Conservation (phyloP, 352 stramenopile species). For the Phytophthora sp. region DNA sequence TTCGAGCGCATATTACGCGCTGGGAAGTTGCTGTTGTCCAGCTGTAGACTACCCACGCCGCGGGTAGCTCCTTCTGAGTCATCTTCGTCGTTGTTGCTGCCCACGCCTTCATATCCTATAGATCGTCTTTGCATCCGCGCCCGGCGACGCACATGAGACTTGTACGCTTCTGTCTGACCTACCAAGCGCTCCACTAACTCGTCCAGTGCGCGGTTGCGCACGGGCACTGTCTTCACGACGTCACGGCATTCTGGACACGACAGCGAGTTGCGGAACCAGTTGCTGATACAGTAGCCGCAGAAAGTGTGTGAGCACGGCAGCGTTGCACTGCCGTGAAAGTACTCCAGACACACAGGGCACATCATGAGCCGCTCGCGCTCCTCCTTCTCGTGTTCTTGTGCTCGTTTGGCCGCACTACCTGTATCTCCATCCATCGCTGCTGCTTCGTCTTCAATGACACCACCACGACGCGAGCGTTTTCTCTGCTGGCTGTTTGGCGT, state of each 20-base stretch:
- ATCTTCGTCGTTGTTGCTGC: constrained; percentile 14
- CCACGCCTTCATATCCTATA: constrained; percentile 16
- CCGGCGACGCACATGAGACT: constrained; percentile 45
- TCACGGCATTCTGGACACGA: constrained; percentile 82
- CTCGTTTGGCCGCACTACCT: constrained; percentile 13
- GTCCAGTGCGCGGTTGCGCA: constrained; percentile 84
- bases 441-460: constrained; percentile 22
- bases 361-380: constrained; percentile 78
- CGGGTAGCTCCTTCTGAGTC: constrained; percentile 30
- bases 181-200: constrained; percentile 76
- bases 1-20: constrained; percentile 36
- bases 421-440: constrained; percentile 13
- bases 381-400: constrained; percentile 32
- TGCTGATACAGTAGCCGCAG: constrained; percentile 77
- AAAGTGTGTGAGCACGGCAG: constrained; percentile 88
- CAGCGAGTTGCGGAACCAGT: constrained; percentile 79
- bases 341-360: constrained; percentile 85
- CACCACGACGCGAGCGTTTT: constrained; percentile 41
- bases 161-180: constrained; percentile 68
- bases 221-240: constrained; percentile 64
- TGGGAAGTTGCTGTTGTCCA: constrained; percentile 7
- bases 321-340: constrained; percentile 78
- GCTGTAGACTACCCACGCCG: constrained; percentile 23
- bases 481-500: constrained; percentile 38
- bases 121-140: constrained; percentile 34